Conservation (phyloP, 148 eudicot species). For the Fallopia convolvulus region DNA sequence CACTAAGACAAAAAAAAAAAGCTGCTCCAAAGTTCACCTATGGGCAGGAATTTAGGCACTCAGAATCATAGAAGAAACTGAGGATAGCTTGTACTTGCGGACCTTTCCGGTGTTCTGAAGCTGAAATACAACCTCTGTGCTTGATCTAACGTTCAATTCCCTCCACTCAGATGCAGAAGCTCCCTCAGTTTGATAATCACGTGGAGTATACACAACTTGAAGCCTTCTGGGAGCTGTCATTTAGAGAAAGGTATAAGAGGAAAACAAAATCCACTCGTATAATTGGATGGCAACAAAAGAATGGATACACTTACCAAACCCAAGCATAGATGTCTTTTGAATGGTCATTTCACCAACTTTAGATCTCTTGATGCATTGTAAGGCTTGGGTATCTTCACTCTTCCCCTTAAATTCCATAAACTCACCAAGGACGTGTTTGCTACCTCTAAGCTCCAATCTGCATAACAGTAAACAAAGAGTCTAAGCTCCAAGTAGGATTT, state of each 20-base stretch:
- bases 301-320: conserved; percentile 46
- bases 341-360: conserved; percentile 61
- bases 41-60: conserved; percentile 48
- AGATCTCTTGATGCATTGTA: conserved; percentile 69
- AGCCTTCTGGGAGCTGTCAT: conserved; percentile 72
- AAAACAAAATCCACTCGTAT: neutral
- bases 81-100: conserved; percentile 66
- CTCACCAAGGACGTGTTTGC: conserved; percentile 68
- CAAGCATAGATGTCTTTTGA: conserved; percentile 84
- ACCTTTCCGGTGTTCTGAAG: conserved; percentile 52
- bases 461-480: neutral
- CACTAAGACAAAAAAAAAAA: too few relatives aligned
- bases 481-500: neutral
- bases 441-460: conserved; percentile 86
- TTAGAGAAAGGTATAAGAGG: neutral
- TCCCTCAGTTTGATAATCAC: conserved; percentile 72
- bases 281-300: neutral
- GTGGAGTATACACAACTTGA: conserved; percentile 64
- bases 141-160: conserved; percentile 72
- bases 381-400: conserved; percentile 56
- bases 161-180: conserved; percentile 67
- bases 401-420: conserved; percentile 88
- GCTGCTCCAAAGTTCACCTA: neutral
- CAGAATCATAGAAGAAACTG: conserved; percentile 55
- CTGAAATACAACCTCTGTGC: conserved; percentile 64